These are phyloP conservation scores for Dalbergia cultrata DNA, from an alignment of 306 rosid genomes.

Conservation along the genomic window DNA sequence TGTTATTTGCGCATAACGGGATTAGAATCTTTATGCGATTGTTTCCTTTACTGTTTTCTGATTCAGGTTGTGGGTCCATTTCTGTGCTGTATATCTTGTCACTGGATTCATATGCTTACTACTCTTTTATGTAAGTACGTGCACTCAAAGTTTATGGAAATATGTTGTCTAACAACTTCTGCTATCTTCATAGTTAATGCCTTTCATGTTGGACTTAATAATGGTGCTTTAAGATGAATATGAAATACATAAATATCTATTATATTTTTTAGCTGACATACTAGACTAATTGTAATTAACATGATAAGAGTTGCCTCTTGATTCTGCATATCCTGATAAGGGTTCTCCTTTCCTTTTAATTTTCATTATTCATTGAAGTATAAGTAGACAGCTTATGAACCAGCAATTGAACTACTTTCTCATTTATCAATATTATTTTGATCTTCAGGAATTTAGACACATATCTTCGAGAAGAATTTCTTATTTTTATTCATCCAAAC, in stretches of 20 bases:
- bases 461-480: conserved; percentile 76
- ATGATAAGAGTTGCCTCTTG: background rate
- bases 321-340: conserved; percentile 7
- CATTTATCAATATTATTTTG: conserved; percentile 39
- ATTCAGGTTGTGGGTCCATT: conserved; percentile 95
- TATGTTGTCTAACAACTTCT: conserved; percentile 25
- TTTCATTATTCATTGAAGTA: conserved; percentile 39
- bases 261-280: background rate
- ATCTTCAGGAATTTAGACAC: conserved; percentile 81
- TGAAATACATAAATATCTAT: background rate
- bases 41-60: conserved; percentile 8
- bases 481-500: conserved; percentile 81
- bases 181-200: conserved; percentile 24
- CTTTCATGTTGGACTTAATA: conserved; percentile 27
- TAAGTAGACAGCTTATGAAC: conserved; percentile 32
- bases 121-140: conserved; percentile 77
- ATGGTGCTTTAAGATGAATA: conserved; percentile 11
- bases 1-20: background rate
- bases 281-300: background rate
- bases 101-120: conserved; percentile 77
- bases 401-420: conserved; percentile 44
- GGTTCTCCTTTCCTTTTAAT: conserved; percentile 12
- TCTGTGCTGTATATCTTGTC: conserved; percentile 83
- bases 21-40: conserved; percentile 17
- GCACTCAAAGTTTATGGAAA: conserved; percentile 35